Evolutionary conservation across 176 grass and related monocot genomes (phyloP).

Genomic region (Oryza australiensis): DNA sequence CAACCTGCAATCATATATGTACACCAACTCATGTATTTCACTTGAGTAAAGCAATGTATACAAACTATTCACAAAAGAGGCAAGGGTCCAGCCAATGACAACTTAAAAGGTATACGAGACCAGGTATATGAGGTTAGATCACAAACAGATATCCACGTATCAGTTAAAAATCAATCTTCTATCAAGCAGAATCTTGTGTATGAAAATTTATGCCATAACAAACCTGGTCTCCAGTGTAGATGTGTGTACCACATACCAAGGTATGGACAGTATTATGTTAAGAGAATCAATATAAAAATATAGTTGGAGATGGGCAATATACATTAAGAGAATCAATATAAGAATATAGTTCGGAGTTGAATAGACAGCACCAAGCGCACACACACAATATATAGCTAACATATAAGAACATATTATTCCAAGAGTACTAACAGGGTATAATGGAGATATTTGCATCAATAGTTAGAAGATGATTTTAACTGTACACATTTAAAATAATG

Average conservation of each 20-base stretch:
- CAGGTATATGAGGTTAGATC: slow-evolving; percentile 21
- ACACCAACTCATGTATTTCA: background rate
- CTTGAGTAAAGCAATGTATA: slow-evolving; percentile 27
- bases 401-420: background rate
- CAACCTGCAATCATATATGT: background rate
- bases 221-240: slow-evolving; percentile 50
- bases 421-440: background rate
- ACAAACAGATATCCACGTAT: slow-evolving; percentile 20
- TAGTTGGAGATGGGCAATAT: background rate
- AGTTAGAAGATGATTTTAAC: background rate
- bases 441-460: slow-evolving; percentile 7
- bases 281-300: slow-evolving; percentile 21
- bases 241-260: slow-evolving; percentile 33
- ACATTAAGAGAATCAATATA: background rate
- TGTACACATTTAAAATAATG: background rate
- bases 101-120: background rate
- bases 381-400: background rate
- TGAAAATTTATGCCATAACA: slow-evolving; percentile 24
- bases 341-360: slow-evolving; percentile 1
- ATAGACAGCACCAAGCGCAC: slow-evolving; percentile 14
- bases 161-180: slow-evolving; percentile 19
- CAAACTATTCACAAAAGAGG: slow-evolving; percentile 14
- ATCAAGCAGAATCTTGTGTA: slow-evolving; percentile 21
- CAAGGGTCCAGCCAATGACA: background rate
- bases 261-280: slow-evolving; percentile 31